phyloP scores from a whole-genome alignment of 495 filamentous ascomycete species.

The Aspergillus sclerotioniger region DNA sequence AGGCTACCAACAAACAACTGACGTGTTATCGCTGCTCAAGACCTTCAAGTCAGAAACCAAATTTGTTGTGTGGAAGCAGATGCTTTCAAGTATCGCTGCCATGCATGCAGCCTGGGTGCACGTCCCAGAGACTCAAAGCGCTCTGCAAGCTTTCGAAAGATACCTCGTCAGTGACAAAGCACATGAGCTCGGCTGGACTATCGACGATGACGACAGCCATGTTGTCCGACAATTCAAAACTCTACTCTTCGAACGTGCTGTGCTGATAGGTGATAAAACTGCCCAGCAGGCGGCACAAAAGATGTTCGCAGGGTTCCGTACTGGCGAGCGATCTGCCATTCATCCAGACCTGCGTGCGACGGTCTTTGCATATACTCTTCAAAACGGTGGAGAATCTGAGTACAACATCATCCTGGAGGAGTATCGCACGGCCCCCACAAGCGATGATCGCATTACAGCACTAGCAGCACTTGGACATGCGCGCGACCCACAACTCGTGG shows the following conservation, averaged over 20 bases:
- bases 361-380: slow-evolving; percentile 62
- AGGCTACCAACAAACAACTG: slow-evolving; percentile 90
- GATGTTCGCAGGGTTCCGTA: slow-evolving; percentile 62
- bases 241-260: slow-evolving; percentile 61
- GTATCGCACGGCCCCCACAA: slow-evolving; percentile 78
- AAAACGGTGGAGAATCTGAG: slow-evolving; percentile 60
- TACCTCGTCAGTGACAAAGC: slow-evolving; percentile 72
- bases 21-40: slow-evolving; percentile 80
- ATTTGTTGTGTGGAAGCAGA: slow-evolving; percentile 94
- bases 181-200: slow-evolving; percentile 83
- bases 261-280: slow-evolving; percentile 57
- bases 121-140: slow-evolving; percentile 58
- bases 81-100: slow-evolving; percentile 68
- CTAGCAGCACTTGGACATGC: slow-evolving; percentile 78
- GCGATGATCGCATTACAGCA: slow-evolving; percentile 94
- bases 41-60: slow-evolving; percentile 79
- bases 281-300: slow-evolving; percentile 58
- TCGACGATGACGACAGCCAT: slow-evolving; percentile 78
- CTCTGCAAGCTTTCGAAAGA: slow-evolving; percentile 77
- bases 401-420: slow-evolving; percentile 74
- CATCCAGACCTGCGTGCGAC: slow-evolving; percentile 64
- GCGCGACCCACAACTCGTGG: slow-evolving; percentile 73
- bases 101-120: slow-evolving; percentile 85
- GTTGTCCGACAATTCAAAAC: slow-evolving; percentile 82
- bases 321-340: slow-evolving; percentile 57